These are phyloP conservation scores for Logfia minima DNA, from an alignment of 129 eudicot genomes.

Conservation along the genomic window DNA sequence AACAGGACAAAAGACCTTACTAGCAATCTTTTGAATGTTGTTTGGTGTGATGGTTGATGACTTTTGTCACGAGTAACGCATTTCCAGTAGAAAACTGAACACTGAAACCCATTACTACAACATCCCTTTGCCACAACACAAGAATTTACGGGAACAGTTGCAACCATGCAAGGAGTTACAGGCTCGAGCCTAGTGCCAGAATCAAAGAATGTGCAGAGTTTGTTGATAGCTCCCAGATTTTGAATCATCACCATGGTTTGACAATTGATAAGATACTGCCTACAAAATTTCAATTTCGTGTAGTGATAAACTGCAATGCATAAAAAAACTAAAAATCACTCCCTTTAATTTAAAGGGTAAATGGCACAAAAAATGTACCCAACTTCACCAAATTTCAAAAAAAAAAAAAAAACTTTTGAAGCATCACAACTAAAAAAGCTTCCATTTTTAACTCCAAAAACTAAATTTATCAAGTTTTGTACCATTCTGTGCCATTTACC, in stretches of 20 bases:
- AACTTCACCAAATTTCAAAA: neutral
- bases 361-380: neutral
- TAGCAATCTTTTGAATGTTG: conserved; percentile 66
- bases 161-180: conserved; percentile 35
- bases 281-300: conserved; percentile 34
- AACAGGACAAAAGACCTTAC: conserved; percentile 34
- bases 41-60: conserved; percentile 47
- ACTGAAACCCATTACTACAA: conserved; percentile 36
- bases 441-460: too few relatives aligned
- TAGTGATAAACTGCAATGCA: neutral
- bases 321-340: neutral
- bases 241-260: conserved; percentile 58
- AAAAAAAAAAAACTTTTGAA: too few relatives aligned
- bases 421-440: too few relatives aligned
- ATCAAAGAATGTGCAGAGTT: conserved; percentile 43
- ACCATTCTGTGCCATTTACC: neutral
- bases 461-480: too few relatives aligned
- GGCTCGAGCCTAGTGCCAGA: conserved; percentile 42
- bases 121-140: conserved; percentile 33
- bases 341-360: neutral
- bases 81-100: conserved; percentile 39
- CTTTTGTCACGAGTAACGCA: conserved; percentile 39
- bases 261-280: conserved; percentile 52
- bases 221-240: conserved; percentile 43
- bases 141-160: conserved; percentile 32